Conservation (phyloP, 2,329 filamentous ascomycete species). For the Grosmannia huntii region DNA sequence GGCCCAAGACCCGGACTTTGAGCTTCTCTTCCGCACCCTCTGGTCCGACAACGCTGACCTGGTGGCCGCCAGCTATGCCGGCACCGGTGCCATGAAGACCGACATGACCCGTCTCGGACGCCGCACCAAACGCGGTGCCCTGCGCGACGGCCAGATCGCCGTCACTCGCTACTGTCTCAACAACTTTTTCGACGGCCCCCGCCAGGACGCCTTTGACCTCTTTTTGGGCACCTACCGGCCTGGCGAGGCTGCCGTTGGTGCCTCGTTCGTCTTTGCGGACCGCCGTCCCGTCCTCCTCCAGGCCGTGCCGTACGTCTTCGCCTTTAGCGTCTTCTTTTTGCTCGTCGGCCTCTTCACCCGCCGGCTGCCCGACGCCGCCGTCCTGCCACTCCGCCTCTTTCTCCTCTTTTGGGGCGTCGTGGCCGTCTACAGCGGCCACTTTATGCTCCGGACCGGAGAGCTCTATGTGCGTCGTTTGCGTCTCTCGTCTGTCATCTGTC, state of each 20-base stretch:
- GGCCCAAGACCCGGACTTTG: constrained; percentile 66
- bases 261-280: constrained; percentile 66
- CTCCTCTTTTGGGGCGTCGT: constrained; percentile 65
- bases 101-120: constrained; percentile 92
- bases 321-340: constrained; percentile 75
- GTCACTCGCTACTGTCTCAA: constrained; percentile 82
- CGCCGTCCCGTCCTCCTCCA: constrained; percentile 78
- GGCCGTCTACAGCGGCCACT: constrained; percentile 58
- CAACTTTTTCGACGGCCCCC: constrained; percentile 87
- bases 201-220: constrained; percentile 90
- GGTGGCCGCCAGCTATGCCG: constrained; percentile 84
- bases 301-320: constrained; percentile 82
- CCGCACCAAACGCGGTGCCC: constrained; percentile 69
- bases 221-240: constrained; percentile 83
- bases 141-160: constrained; percentile 81
- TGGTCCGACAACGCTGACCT: constrained; percentile 99
- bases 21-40: constrained; percentile 86
- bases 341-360: constrained; percentile 62
- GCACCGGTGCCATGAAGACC: constrained; percentile 94
- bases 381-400: constrained; percentile 74
- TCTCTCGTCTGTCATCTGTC: not conserved
- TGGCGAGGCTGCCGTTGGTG: constrained; percentile 55
- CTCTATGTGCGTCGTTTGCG: constrained; percentile 65
- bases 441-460: constrained; percentile 75
- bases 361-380: constrained; percentile 55